Base-by-base conservation (phyloP, 108 stramenopile species). In the Fistulifera solaris region DNA sequence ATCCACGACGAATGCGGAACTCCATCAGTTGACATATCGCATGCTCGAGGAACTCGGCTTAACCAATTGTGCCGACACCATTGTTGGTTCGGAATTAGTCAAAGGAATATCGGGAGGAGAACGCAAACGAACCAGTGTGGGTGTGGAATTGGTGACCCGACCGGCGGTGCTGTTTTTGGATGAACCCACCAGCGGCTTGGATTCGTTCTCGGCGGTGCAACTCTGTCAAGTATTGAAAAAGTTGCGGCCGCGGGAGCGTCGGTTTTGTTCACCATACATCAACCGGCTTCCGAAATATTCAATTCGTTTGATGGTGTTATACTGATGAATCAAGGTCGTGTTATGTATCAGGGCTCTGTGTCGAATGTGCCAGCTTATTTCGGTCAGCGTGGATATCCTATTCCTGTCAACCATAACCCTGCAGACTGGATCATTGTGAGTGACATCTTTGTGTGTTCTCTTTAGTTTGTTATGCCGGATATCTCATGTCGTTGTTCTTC, bases 201-300 rank as follows among this genome's bases (percentile, higher is more conserved):
- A 21, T 67, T 59, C 71, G 17, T 88, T 73, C 59, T 67, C 68
- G 23, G 92, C 94, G 0, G 67, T 83, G 50, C 74, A 83, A 61
- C 56, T 94, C 12, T 75, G 73, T 39, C 67, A 64, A 27, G 78
- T 92, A n/a, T 65, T 96, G 50, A 77, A 86, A 49, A 73, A 78
- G 81, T 98, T 38, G 89, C 94, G 12, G 61, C 65, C 52, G 80
- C 85, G 6, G 83, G 87, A 13, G 50, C 75, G 10, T 77, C 81
- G 19, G 85, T 92, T n/a, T 62, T 91, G 3, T 89, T 86, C 54
- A 95, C 94, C 21, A 92, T 95, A 50, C 94, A 95, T 58, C 94
- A 95, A 63, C 94, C 94, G 11, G 70, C 81, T 5, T 80, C 83
- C 0, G 85, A 89, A 51, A 81, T 95, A 1, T 89, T 92, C 40